phyloP scores from a whole-genome alignment of 345 rosid genomes.

The Gossypium stocksii region DNA sequence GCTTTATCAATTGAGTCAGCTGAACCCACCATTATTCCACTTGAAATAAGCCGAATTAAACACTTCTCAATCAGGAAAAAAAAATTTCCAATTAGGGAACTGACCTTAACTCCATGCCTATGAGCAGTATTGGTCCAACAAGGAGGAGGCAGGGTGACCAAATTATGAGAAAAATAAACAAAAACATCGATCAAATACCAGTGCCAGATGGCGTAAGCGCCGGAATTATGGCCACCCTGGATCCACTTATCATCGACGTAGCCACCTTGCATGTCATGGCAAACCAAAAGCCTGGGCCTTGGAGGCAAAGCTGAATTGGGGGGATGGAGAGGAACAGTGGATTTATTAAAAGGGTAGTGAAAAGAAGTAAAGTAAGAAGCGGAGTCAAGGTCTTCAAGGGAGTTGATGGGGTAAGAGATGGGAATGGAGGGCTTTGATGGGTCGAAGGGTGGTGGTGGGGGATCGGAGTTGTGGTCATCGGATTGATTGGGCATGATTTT shows the following conservation, averaged over 20 bases:
- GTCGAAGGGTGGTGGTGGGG: slow-evolving; percentile 38
- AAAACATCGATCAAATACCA: slow-evolving; percentile 89
- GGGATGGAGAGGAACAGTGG: slow-evolving; percentile 47
- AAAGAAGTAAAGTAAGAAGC: slow-evolving; percentile 69
- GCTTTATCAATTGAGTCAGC: background rate
- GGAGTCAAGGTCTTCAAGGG: slow-evolving; percentile 56
- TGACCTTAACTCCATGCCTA: slow-evolving; percentile 80
- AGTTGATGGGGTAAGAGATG: slow-evolving; percentile 62
- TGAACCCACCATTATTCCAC: background rate
- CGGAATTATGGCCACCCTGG: slow-evolving; percentile 66
- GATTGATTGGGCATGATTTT: slow-evolving; percentile 20
- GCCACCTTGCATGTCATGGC: slow-evolving; percentile 82
- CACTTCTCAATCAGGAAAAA: background rate
- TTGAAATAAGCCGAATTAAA: slow-evolving; percentile 2
- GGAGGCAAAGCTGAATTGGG: slow-evolving; percentile 23
- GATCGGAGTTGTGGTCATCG: slow-evolving; percentile 19
- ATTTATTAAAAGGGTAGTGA: slow-evolving; percentile 68
- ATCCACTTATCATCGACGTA: slow-evolving; percentile 77
- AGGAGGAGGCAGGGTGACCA: slow-evolving; percentile 90
- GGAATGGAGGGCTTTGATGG: slow-evolving; percentile 53
- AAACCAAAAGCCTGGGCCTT: slow-evolving; percentile 64
- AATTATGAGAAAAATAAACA: slow-evolving; percentile 69
- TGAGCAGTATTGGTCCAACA: slow-evolving; percentile 92
- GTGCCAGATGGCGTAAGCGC: slow-evolving; percentile 72
- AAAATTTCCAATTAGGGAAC: background rate